Conservation (phyloP, 768 basidiomycete species). For the Leccinellum albellum region DNA sequence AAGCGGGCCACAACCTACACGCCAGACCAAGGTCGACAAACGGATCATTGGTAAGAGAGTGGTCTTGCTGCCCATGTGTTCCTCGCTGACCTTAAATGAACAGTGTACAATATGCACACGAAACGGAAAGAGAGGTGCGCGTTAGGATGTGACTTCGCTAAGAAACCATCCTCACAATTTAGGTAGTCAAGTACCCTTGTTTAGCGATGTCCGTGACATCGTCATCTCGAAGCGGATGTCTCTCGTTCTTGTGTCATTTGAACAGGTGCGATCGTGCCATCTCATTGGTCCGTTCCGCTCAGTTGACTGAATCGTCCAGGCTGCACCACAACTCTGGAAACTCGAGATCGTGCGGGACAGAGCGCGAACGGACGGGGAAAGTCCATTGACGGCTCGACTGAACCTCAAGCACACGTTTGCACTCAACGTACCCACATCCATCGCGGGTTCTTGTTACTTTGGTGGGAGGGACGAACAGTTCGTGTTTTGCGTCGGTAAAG, state of each 20-base stretch:
- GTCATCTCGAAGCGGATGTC: conserved; percentile 41
- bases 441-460: conserved; percentile 78
- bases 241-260: conserved; percentile 39
- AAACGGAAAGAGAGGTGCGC: conserved; percentile 45
- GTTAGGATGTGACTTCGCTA: conserved; percentile 4
- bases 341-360: conserved; percentile 57
- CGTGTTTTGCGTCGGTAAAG: conserved; percentile 77
- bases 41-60: conserved; percentile 43
- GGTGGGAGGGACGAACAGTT: conserved; percentile 75
- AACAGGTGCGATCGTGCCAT: conserved; percentile 18
- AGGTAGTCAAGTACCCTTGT: conserved; percentile 47
- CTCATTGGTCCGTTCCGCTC: not conserved
- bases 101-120: conserved; percentile 47
- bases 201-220: conserved; percentile 52
- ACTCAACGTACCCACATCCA: conserved; percentile 60
- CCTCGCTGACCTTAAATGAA: conserved; percentile 1
- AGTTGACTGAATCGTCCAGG: conserved; percentile 33
- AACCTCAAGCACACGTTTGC: conserved; percentile 60
- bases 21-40: conserved; percentile 47
- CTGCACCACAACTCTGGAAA: conserved; percentile 74
- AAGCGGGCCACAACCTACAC: conserved; percentile 42
- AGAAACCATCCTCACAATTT: not conserved
- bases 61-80: not conserved
- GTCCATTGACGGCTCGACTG: conserved; percentile 20
- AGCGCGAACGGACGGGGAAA: conserved; percentile 29